Conservation (phyloP, 495 filamentous ascomycete genomes). For the Neurospora sp. region DNA sequence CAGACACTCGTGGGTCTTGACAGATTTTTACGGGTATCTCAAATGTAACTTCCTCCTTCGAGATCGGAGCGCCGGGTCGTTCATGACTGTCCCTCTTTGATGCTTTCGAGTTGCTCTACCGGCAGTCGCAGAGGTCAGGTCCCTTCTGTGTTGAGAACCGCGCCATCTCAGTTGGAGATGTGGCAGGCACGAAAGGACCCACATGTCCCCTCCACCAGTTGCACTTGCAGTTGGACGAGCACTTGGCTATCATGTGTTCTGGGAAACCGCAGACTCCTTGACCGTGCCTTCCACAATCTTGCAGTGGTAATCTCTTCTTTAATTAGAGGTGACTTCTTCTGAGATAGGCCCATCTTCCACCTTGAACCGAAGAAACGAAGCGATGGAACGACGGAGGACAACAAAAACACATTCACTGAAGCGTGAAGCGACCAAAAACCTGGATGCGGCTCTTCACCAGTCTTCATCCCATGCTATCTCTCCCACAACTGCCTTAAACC, state of each 20-base stretch:
- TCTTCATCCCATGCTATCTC: not conserved
- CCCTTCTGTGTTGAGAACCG: not conserved
- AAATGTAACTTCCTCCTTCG: not conserved
- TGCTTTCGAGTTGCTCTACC: not conserved
- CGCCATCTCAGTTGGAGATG: not conserved
- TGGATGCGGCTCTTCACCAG: not conserved
- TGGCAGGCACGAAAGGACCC: not conserved
- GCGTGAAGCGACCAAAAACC: not conserved
- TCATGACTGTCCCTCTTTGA: not conserved
- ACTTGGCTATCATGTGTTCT: no score
- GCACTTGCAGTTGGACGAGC: no score
- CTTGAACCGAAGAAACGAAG: not conserved
- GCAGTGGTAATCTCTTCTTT: no score
- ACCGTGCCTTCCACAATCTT: no score
- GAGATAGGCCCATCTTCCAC: not conserved
- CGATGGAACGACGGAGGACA: not conserved
- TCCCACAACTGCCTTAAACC: not conserved
- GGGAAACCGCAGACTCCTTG: no score
- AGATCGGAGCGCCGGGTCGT: not conserved
- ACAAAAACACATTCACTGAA: not conserved
- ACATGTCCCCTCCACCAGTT: not conserved
- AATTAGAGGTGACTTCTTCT: no score
- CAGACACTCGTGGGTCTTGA: not conserved
- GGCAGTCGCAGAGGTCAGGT: not conserved
- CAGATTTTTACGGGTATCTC: no score